Base-by-base conservation (phyloP, 768 basidiomycete species). In the Kwoniella dejecticola region DNA sequence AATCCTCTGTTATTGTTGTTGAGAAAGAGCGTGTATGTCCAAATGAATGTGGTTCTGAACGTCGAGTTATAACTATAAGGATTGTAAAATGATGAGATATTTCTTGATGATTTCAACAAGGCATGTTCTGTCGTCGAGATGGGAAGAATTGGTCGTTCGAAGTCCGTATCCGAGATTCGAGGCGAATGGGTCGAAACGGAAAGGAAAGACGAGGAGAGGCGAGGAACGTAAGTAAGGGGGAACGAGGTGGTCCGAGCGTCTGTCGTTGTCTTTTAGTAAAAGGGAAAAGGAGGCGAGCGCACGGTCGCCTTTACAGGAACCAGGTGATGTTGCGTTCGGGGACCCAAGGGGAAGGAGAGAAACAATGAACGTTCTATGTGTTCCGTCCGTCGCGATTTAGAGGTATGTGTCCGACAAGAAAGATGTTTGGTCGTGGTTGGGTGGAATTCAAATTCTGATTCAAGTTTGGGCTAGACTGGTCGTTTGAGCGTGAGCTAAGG, bases 1-100 rank as follows among this genome's bases (percentile, higher is more conserved):
- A 4, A 19, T 17, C 19, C 3, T 4, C 24, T 26, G 44, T 45
- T 45, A 4, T 45, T 45, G 0, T 45, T n/a, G 11, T 47, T 47
- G 23, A 7, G 46, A 55, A 55, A 10, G 53, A 55, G 29, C 26
- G 53, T 55, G n/a, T 15, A 38, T 55, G 26, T 23, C 26, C n/a
- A 42, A 55, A 42, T 21, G 53, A 23, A 15, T 12, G 41, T 44
- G 41, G 11, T 44, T 45, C 19, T 45, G 42, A 15, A n/a, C 24
- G 11, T 45, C n/a, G n/a, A n/a, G n/a, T n/a, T n/a, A n/a, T n/a
- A n/a, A 47, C 46, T 47, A 47, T 47, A 47, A 47, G 15, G 4
- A 29, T 24, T 19, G 24, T 47, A 47, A 47, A 7, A 23, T 19
- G 12, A 7, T 4, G 21, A 47, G 46, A 27, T 13, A 23, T 13